Evolutionary conservation across 164 flowering plant species (phyloP).

Genomic region (Magnolia sinica): DNA sequence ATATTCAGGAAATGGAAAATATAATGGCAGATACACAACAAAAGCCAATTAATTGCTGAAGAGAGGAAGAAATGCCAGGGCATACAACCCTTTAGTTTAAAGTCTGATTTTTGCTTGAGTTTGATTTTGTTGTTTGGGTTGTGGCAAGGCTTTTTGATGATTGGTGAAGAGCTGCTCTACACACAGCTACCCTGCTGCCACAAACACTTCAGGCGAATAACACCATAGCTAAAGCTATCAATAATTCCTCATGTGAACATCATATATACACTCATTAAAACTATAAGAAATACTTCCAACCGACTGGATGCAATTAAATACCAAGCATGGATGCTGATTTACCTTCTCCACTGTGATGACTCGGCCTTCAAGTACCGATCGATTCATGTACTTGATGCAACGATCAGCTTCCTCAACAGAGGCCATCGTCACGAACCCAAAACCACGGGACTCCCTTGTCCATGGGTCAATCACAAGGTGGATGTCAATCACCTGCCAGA

Average conservation of each 20-base stretch:
- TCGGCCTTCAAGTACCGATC: slow-evolving; percentile 82
- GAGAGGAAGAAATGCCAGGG: slow-evolving; percentile 67
- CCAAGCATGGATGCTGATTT: slow-evolving; percentile 4
- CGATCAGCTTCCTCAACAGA: slow-evolving; percentile 62
- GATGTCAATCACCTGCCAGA: slow-evolving; percentile 66
- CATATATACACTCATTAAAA: not conserved
- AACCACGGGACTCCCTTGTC: slow-evolving; percentile 92
- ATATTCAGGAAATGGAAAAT: not conserved
- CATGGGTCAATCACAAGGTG: slow-evolving; percentile 95
- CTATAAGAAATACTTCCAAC: not conserved
- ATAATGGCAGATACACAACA: not conserved
- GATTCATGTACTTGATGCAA: slow-evolving; percentile 73
- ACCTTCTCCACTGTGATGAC: slow-evolving; percentile 96
- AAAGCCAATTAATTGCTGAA: slow-evolving; percentile 21
- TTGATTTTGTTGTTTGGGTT: slow-evolving; percentile 69
- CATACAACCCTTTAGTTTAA: slow-evolving; percentile 83
- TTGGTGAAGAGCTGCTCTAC: slow-evolving; percentile 92
- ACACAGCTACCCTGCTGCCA: slow-evolving; percentile 90
- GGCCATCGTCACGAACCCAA: slow-evolving; percentile 91
- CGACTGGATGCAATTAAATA: not conserved
- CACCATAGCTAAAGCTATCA: slow-evolving; percentile 25
- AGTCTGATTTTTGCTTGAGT: slow-evolving; percentile 63
- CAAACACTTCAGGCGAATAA: slow-evolving; percentile 61
- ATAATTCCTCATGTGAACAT: not conserved
- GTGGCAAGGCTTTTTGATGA: slow-evolving; percentile 44